A percentile compares a stretch with the other conserved stretches of the same genome.
These are phyloP conservation scores for Phytophthora cajani DNA, from an alignment of 352 stramenopile genomes.

Conservation along the genomic window DNA sequence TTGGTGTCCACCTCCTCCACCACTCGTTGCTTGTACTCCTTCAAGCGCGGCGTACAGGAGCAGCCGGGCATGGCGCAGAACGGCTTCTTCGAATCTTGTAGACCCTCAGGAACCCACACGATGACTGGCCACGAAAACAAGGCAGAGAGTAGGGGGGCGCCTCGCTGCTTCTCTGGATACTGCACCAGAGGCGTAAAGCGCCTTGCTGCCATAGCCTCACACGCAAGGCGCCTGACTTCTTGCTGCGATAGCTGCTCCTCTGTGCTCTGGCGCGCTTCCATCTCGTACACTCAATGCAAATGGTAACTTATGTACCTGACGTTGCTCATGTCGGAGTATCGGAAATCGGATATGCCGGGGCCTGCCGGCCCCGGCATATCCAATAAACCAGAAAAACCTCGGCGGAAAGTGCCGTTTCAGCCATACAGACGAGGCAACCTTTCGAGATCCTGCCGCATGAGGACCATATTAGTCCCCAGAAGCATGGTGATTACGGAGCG, in stretches of 20 bases:
- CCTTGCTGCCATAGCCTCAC: background rate
- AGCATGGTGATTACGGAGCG: no score
- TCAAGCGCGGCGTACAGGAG: background rate
- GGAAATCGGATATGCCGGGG: background rate
- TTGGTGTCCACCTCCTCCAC: conserved; percentile 10
- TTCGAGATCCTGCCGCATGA: no score
- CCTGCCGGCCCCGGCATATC: background rate
- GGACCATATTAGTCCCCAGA: no score
- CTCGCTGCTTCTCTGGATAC: background rate
- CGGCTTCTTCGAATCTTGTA: background rate
- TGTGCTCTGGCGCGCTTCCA: no score
- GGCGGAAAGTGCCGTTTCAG: no score
- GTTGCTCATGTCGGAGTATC: background rate
- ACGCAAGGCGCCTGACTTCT: background rate
- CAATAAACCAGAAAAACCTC: background rate
- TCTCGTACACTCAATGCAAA: no score
- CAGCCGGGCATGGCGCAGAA: background rate
- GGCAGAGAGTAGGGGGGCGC: background rate
- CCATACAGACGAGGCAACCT: no score
- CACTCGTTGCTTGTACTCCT: conserved; percentile 5
- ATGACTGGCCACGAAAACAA: background rate
- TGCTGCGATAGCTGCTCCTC: background rate
- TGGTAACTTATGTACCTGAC: no score
- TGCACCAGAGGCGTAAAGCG: background rate
- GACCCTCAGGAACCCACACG: background rate